Evolutionary conservation across 306 rosid genomes (phyloP).

Genomic region (Cajanus cajan): DNA sequence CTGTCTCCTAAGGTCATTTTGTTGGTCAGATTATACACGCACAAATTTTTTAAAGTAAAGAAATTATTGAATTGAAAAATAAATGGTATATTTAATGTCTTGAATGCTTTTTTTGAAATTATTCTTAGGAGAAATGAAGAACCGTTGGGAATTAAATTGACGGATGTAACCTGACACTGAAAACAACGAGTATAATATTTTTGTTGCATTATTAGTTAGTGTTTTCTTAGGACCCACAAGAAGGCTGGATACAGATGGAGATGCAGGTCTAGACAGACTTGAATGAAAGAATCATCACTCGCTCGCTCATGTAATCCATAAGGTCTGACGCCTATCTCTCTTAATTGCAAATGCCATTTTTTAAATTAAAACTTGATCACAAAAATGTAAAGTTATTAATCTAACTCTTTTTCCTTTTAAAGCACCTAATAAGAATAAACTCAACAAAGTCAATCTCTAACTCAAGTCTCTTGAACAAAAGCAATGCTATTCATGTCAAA

Average conservation of each 20-base stretch:
- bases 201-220: neutral
- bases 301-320: slow-evolving; percentile 23
- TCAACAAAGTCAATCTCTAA: neutral
- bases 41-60: too few species aligned
- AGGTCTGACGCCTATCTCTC: neutral
- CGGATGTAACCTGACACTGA: neutral
- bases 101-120: too few species aligned
- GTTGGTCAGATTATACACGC: neutral
- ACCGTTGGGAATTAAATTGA: neutral
- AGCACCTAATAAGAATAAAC: neutral
- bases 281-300: slow-evolving; percentile 14
- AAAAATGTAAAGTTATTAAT: too few species aligned
- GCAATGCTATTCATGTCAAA: neutral
- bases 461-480: neutral
- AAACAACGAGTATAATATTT: neutral
- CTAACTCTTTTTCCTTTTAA: too few species aligned
- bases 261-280: neutral
- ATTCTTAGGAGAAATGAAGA: neutral
- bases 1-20: neutral
- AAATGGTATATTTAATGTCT: too few species aligned
- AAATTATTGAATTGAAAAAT: too few species aligned
- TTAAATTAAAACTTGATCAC: neutral
- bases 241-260: neutral
- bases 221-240: slow-evolving; percentile 3
- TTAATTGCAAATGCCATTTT: too few species aligned